phyloP scores from a whole-genome alignment of 2,329 filamentous ascomycete genomes.

The Colletotrichum liriopes region DNA sequence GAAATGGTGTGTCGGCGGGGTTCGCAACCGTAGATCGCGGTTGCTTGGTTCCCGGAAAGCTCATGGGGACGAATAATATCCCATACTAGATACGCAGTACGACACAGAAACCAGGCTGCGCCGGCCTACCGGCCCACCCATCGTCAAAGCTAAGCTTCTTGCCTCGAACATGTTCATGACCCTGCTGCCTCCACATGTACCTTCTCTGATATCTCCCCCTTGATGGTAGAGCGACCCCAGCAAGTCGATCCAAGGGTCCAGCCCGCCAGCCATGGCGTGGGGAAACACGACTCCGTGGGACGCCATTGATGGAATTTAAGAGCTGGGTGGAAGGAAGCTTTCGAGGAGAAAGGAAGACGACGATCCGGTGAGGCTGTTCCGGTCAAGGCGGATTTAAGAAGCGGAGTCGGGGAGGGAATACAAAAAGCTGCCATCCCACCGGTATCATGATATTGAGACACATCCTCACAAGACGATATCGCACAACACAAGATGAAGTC shows the following conservation, averaged over 20 bases:
- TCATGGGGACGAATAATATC: background rate
- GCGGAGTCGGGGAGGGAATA: slow-evolving; percentile 1
- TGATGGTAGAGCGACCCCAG: slow-evolving; percentile 15
- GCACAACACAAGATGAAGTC: slow-evolving; percentile 35
- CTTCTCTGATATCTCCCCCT: slow-evolving; percentile 17
- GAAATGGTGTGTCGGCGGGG: slow-evolving; percentile 14
- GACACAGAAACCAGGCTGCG: slow-evolving; percentile 11
- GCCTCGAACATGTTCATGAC: background rate
- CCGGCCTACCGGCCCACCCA: slow-evolving; percentile 7
- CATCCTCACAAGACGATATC: slow-evolving; percentile 4
- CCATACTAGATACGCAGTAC: slow-evolving; percentile 18
- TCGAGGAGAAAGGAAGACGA: slow-evolving; percentile 32
- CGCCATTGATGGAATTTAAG: slow-evolving; percentile 38
- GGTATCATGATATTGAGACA: background rate
- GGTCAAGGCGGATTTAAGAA: background rate
- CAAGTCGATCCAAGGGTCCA: slow-evolving; percentile 27
- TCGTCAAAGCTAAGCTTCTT: slow-evolving; percentile 11
- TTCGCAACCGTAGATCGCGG: slow-evolving; percentile 22
- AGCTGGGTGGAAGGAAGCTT: slow-evolving; percentile 8
- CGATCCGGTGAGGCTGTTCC: slow-evolving; percentile 26
- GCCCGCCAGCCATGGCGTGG: slow-evolving; percentile 9
- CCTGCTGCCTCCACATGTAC: slow-evolving; percentile 4
- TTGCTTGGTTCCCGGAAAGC: background rate
- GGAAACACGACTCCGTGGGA: background rate
- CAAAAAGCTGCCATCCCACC: slow-evolving; percentile 28